Percentiles rank a stretch among this genome's conserved stretches.
Evolutionary conservation across 2,329 filamentous ascomycete genomes (phyloP).

Genomic region (Aschersonia sp.): DNA sequence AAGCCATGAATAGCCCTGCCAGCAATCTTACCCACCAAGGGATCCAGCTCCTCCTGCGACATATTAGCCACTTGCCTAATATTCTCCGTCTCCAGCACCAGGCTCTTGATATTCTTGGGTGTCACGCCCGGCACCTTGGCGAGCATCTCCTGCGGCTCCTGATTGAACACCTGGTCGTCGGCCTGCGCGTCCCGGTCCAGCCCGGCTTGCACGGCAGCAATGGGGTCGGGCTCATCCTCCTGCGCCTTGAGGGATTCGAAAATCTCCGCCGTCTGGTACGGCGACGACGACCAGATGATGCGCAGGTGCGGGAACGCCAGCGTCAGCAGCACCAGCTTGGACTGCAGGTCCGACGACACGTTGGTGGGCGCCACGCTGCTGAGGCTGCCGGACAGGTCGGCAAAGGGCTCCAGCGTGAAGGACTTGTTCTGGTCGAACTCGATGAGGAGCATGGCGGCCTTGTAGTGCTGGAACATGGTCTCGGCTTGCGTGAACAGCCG

Average conservation of each 20-base stretch:
- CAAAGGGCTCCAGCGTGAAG: conserved; percentile 80
- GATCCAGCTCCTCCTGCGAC: conserved; percentile 55
- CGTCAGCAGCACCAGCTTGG: conserved; percentile 82
- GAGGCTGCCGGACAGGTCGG: conserved; percentile 48
- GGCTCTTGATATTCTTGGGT: conserved; percentile 57
- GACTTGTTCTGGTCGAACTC: conserved; percentile 97
- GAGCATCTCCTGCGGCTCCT: conserved; percentile 83
- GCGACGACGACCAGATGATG: conserved; percentile 86
- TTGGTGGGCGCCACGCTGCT: conserved; percentile 46
- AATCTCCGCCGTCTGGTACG: conserved; percentile 94
- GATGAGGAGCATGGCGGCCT: conserved; percentile 78
- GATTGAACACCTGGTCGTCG: conserved; percentile 63
- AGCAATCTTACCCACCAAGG: conserved; percentile 63
- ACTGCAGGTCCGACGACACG: conserved; percentile 62
- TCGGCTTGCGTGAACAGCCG: conserved; percentile 86
- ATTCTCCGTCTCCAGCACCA: conserved; percentile 62
- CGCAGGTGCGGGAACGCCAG: conserved; percentile 80
- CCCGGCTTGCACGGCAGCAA: conserved; percentile 72
- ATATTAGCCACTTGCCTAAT: conserved; percentile 79
- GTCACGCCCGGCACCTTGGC: conserved; percentile 72
- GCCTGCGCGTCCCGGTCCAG: conserved; percentile 41
- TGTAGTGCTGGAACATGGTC: conserved; percentile 90
- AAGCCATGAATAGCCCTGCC: conserved; percentile 63
- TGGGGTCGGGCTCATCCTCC: conserved; percentile 78
- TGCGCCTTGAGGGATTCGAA: conserved; percentile 88